These are phyloP conservation scores for Rheum nobile DNA, from an alignment of 148 eudicot genomes.

Conservation along the genomic window DNA sequence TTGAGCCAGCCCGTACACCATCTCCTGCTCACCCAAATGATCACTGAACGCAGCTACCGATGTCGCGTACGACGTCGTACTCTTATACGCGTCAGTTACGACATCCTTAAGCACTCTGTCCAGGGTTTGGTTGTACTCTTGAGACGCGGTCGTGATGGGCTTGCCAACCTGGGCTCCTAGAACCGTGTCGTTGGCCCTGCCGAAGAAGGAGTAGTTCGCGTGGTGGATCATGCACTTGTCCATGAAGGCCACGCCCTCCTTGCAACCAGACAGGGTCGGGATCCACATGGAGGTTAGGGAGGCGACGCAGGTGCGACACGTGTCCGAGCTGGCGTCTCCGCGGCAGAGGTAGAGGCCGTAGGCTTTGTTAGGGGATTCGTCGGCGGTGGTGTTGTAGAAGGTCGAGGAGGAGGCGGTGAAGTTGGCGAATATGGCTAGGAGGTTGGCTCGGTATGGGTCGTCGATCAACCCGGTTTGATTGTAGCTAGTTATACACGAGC, in stretches of 20 bases:
- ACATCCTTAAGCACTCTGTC: neutral
- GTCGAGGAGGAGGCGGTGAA: neutral
- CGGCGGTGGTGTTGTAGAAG: neutral
- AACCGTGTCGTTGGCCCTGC: neutral
- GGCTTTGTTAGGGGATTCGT: neutral
- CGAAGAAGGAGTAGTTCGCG: conserved; percentile 1
- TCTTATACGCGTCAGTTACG: neutral
- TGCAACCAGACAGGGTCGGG: neutral
- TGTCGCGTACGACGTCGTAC: neutral
- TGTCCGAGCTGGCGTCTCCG: neutral
- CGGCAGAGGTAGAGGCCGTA: conserved; percentile 4
- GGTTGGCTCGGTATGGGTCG: neutral
- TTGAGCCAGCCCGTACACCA: conserved; percentile 17
- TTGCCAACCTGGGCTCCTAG: neutral
- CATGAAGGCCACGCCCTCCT: neutral
- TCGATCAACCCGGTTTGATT: neutral
- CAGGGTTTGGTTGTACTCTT: neutral
- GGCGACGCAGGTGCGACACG: neutral
- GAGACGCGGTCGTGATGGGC: neutral
- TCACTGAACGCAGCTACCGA: neutral
- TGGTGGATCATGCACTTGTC: neutral
- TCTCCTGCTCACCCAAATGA: neutral
- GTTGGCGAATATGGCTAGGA: neutral
- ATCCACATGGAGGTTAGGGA: neutral
- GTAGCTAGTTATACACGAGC: neutral